Evolutionary conservation across 2,329 filamentous ascomycete species (phyloP).

Genomic region (Immersiporthe knoxdaviesiana): DNA sequence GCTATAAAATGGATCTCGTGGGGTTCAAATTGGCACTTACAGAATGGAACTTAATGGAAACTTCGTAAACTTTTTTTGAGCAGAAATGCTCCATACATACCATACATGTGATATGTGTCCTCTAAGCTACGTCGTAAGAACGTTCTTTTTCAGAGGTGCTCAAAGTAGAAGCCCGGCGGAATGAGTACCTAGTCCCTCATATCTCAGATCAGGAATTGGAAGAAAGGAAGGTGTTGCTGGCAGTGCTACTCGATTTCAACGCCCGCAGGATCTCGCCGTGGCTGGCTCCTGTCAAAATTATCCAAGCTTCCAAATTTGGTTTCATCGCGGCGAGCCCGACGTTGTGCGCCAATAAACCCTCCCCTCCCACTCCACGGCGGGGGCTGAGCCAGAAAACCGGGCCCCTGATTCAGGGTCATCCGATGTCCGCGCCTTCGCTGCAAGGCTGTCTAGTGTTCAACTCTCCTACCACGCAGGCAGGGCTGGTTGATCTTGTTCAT

Average conservation of each 20-base stretch:
- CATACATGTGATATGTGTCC: neutral
- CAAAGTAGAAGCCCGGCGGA: neutral
- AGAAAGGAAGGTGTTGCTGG: neutral
- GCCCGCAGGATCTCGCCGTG: conserved; percentile 39
- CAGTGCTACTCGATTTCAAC: conserved; percentile 13
- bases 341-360: conserved; percentile 34
- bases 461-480: conserved; percentile 29
- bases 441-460: conserved; percentile 26
- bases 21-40: neutral
- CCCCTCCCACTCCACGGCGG: conserved; percentile 35
- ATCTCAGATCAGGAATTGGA: neutral
- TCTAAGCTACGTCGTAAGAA: too few relatives aligned
- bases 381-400: conserved; percentile 36
- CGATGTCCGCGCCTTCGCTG: conserved; percentile 36
- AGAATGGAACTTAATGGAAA: neutral
- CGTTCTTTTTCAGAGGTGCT: too few relatives aligned
- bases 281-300: conserved; percentile 38
- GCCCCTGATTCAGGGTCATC: conserved; percentile 39
- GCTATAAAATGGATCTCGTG: neutral
- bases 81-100: too few relatives aligned
- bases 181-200: neutral
- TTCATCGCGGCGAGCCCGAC: conserved; percentile 34
- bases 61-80: too few relatives aligned
- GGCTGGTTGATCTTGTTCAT: neutral
- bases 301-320: conserved; percentile 39